phyloP scores from a whole-genome alignment of 208 protist genomes.

The Ichthyophonus hoferi region DNA sequence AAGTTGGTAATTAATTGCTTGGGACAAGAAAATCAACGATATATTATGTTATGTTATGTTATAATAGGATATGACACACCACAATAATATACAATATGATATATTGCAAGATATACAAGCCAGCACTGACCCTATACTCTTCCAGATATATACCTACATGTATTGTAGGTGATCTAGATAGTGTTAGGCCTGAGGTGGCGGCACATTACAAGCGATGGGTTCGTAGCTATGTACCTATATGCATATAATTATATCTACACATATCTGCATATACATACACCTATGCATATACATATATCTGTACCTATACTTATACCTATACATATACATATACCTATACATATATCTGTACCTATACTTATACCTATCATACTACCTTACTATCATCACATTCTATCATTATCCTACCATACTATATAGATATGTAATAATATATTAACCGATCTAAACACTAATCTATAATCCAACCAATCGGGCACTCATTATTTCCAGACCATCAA shows the following conservation, averaged over 20 bases:
- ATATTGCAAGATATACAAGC: too few relatives aligned
- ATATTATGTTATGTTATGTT: too few relatives aligned
- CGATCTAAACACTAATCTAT: too few relatives aligned
- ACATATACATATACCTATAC: neutral
- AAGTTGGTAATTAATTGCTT: too few relatives aligned
- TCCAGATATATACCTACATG: neutral
- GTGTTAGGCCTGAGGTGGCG: slow-evolving; percentile 1
- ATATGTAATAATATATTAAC: too few relatives aligned
- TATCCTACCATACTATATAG: neutral
- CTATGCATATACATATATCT: neutral
- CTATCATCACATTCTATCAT: neutral
- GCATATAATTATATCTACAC: neutral
- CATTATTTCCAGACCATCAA: too few relatives aligned
- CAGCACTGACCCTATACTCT: too few relatives aligned
- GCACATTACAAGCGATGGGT: neutral
- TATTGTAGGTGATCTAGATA: slow-evolving; percentile 17
- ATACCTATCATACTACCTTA: neutral
- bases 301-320: neutral
- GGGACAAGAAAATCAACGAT: too few relatives aligned
- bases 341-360: neutral
- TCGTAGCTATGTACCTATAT: neutral
- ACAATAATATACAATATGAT: too few relatives aligned
- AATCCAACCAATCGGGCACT: too few relatives aligned
- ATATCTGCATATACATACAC: neutral
- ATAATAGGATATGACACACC: too few relatives aligned